phyloP scores from a whole-genome alignment of 164 flowering plant species.

The Cinnamomum micranthum region DNA sequence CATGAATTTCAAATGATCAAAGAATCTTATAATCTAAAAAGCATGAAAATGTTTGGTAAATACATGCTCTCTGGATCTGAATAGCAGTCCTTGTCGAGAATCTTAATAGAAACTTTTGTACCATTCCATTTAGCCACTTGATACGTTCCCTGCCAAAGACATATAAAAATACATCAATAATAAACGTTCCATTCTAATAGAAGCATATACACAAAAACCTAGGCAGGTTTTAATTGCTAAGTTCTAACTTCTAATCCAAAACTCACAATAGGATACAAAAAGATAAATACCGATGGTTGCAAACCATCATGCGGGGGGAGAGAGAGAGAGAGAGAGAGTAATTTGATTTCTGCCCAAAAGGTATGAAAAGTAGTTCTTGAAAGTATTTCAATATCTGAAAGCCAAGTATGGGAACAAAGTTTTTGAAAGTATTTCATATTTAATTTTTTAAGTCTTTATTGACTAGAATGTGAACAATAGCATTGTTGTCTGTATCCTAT shows the following conservation, averaged over 20 bases:
- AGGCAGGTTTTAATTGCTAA: background rate
- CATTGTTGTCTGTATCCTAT: too few species aligned
- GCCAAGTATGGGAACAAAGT: too few species aligned
- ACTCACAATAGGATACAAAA: too few species aligned
- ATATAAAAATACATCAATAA: background rate
- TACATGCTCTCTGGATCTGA: conserved; percentile 90
- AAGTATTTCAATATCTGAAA: too few species aligned
- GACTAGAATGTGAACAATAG: too few species aligned
- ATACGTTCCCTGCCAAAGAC: conserved; percentile 63
- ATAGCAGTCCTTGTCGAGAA: conserved; percentile 79
- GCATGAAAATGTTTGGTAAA: conserved; percentile 11
- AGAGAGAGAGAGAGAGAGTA: too few species aligned
- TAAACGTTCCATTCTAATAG: background rate
- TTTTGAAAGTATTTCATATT: too few species aligned
- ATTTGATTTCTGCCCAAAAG: too few species aligned
- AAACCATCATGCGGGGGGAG: too few species aligned
- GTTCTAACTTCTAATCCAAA: background rate
- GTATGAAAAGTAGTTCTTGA: too few species aligned
- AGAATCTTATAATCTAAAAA: background rate
- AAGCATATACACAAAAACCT: background rate
- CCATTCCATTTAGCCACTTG: conserved; percentile 99
- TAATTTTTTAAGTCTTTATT: too few species aligned
- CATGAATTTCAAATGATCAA: background rate
- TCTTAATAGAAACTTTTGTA: conserved; percentile 90
- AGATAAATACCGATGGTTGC: too few species aligned